Evolutionary conservation across 2,329 filamentous ascomycete genomes (phyloP), one percentile per base, ranked within the genome.

Genomic region (Dactylellina cionopaga): DNA sequence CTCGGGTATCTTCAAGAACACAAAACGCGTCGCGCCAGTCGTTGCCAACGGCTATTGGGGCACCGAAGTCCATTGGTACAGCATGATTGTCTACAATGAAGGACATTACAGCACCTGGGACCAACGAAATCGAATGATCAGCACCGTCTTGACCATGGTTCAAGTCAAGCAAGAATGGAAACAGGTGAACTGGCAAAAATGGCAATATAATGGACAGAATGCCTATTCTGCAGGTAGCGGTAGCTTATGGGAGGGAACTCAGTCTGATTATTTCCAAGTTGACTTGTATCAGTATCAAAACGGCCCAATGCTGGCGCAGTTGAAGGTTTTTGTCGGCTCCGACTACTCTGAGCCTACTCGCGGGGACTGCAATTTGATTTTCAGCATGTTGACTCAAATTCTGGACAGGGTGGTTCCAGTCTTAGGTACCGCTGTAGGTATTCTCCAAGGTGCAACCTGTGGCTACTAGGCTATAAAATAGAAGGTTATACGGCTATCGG

Each of bases 131-230:
- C 13, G 37, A 17, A 52, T 52, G 47, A 52, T 52, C 22, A 13
- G 24, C 22, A 19, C 47, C 7, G 15, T 35, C 15, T 5, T 35
- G 47, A 22, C 27, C 47, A 35, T 9, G 15, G 2, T 35, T 2
- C 27, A 19, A 35, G 47, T 52, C 7, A 33, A 24, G 10, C 29
- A 22, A 19, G 5, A 35, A 24, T 19, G 17, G 29, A n/a, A n/a
- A n/a, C n/a, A n/a, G n/a, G 47, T 52, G 22, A 35, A 22, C 15
- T 52, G 27, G 47, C 33, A 52, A 19, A 52, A 15, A 19, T 52
- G 37, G 13, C 47, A 52, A 35, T 52, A 52, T 19, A 52, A 52
- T 13, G 47, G 27, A 31, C 47, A 52, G 25, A 52, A 52, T 24
- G 19, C 27, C 11, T 52, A 35, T 35, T 15, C 37, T 17, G 33